A percentile compares a stretch with the other conserved stretches of the same genome.
These are phyloP conservation scores for Phaeosphaeria sp. DNA, from an alignment of 2,329 filamentous ascomycete genomes.

Conservation along the genomic window DNA sequence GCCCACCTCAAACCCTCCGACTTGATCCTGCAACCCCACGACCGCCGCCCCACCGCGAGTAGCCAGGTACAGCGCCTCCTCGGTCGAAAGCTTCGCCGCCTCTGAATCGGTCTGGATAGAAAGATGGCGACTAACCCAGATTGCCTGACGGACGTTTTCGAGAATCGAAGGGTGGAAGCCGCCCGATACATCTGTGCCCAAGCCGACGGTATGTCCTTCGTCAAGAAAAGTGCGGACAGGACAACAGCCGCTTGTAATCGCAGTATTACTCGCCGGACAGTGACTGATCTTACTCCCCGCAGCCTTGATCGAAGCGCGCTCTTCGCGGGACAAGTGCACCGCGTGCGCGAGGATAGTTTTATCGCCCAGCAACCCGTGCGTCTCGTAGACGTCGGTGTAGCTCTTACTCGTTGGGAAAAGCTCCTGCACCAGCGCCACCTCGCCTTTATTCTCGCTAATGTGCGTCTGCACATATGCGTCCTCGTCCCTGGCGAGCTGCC, in stretches of 20 bases:
- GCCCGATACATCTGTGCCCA: conserved; percentile 91
- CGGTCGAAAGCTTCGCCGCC: conserved; percentile 74
- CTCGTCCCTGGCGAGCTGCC: conserved; percentile 66
- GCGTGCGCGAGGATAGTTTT: conserved; percentile 86
- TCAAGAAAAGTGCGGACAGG: conserved; percentile 77
- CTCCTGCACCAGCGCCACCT: conserved; percentile 72
- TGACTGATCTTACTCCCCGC: conserved; percentile 75
- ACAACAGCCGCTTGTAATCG: conserved; percentile 79
- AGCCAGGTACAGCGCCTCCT: conserved; percentile 84
- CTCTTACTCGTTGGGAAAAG: conserved; percentile 69
- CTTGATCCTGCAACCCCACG: conserved; percentile 71
- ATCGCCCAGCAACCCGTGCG: conserved; percentile 69
- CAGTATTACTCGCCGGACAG: conserved; percentile 86
- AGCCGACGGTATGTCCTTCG: conserved; percentile 76
- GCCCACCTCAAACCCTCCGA: conserved; percentile 84
- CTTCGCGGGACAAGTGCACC: conserved; percentile 73
- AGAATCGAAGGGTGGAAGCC: conserved; percentile 84
- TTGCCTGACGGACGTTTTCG: conserved; percentile 81
- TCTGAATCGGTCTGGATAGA: conserved; percentile 57
- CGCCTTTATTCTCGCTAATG: conserved; percentile 80
- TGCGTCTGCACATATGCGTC: conserved; percentile 83
- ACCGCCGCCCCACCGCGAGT: conserved; percentile 87
- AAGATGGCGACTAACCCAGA: conserved; percentile 76
- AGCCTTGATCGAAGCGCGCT: conserved; percentile 68
- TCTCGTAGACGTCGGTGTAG: conserved; percentile 84